phyloP scores from a whole-genome alignment of 495 filamentous ascomycete species.

The Astrothelium subdiscretum region DNA sequence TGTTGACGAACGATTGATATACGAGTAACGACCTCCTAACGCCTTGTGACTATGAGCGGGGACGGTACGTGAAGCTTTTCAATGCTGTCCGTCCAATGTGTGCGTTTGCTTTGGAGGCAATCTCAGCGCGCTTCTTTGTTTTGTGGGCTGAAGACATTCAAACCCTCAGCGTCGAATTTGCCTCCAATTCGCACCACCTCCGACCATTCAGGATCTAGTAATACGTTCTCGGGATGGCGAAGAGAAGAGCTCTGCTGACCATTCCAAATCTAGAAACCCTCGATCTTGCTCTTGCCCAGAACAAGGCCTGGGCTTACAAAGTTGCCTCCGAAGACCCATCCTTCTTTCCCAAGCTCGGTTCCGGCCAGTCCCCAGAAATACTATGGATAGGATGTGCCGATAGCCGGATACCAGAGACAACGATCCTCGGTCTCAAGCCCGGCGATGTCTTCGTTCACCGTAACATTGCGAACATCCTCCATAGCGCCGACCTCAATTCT shows the following conservation, averaged over 20 bases:
- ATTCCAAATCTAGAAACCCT: not conserved
- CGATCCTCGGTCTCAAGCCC: slow-evolving; percentile 64
- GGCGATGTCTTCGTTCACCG: slow-evolving; percentile 90
- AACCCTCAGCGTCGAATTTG: not conserved
- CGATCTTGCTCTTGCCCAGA: slow-evolving; percentile 10
- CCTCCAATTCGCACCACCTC: not conserved
- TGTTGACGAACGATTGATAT: not conserved
- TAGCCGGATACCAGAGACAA: slow-evolving; percentile 79
- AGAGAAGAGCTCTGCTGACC: not conserved
- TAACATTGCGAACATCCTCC: slow-evolving; percentile 86
- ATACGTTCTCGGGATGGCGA: not conserved
- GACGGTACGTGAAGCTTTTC: not conserved
- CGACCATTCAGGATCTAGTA: not conserved
- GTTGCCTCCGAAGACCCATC: slow-evolving; percentile 39
- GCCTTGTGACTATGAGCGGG: not conserved
- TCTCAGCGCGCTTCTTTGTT: not conserved
- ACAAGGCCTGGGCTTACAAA: slow-evolving; percentile 14
- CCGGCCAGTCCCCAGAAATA: slow-evolving; percentile 62
- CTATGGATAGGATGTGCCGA: slow-evolving; percentile 93
- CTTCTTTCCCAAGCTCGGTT: slow-evolving; percentile 58
- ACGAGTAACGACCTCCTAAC: not conserved
- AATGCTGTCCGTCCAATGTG: not conserved
- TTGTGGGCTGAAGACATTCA: not conserved
- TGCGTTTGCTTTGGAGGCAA: not conserved
- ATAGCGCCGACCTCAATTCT: slow-evolving; percentile 63